Evolutionary conservation across 1,284 basidiomycete species (phyloP).

Genomic region (Cutaneotrichosporon mucoides): DNA sequence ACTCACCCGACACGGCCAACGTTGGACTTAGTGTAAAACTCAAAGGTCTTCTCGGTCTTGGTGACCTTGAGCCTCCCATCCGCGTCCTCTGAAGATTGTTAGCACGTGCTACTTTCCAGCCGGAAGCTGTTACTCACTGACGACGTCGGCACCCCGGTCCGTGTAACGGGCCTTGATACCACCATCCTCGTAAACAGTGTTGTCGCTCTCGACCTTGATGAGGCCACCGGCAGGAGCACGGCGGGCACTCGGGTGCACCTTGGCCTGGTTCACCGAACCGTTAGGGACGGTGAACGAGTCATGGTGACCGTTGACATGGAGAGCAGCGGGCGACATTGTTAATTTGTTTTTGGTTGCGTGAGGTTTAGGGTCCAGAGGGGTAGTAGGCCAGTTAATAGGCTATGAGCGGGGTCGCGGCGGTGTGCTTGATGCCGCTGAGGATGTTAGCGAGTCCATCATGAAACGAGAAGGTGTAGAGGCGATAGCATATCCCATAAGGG

Average conservation of each 20-base stretch:
- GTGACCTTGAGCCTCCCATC: constrained; percentile 68
- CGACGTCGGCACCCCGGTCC: constrained; percentile 75
- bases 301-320: constrained; percentile 36
- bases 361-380: constrained; percentile 10
- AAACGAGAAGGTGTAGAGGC: too few species aligned
- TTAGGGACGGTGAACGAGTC: constrained; percentile 55
- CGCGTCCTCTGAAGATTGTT: constrained; percentile 47
- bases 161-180: constrained; percentile 74
- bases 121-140: constrained; percentile 33
- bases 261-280: constrained; percentile 57
- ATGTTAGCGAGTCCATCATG: too few species aligned
- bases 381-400: constrained; percentile 26
- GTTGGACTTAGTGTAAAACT: constrained; percentile 86
- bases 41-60: constrained; percentile 68
- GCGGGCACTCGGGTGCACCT: constrained; percentile 81
- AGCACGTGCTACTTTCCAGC: neutral
- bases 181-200: constrained; percentile 73
- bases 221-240: constrained; percentile 58
- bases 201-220: constrained; percentile 78
- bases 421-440: constrained; percentile 49
- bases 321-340: constrained; percentile 48
- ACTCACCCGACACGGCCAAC: constrained; percentile 88
- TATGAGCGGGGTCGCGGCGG: constrained; percentile 46
- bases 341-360: constrained; percentile 4
- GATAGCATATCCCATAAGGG: too few species aligned